Base-by-base conservation (phyloP, 345 rosid genomes). In the Lepidium sativum region DNA sequence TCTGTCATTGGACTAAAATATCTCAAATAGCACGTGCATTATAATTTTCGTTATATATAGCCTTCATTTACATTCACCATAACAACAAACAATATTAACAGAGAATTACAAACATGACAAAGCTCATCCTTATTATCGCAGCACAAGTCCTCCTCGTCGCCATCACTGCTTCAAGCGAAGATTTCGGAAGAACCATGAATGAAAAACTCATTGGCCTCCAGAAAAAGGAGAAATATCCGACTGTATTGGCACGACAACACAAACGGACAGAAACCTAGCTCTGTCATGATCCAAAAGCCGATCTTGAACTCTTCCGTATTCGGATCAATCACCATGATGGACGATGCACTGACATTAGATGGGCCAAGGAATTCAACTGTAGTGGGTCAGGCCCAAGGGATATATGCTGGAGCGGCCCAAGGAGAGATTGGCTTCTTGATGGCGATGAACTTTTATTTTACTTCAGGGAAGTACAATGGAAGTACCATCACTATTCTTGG, bases 201-300 rank as follows among this genome's bases (percentile, higher is more conserved):
- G 25, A 0, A 8, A 16, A 42, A 59, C n/a, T 25, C 21, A 20
- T 20, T 20, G 21, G 14, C 12, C 21, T 27, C 50, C 21, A 40
- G 9, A 29, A 63, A 60, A 57, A 78, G 67, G 81, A 80, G 54
- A 80, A 78, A 70, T 45, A 76, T 82, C 23, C 67, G 52, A 1
- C 1, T 83, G 16, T 80, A 68, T 13, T 83, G 82, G 81, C 84
- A 83, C n/a, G 87, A 80, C 63, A 49, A 70, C 13, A 15, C 60
- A 0, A 41, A 57, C 0, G 84, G 84, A 12, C 65, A 14, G 0
- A 69, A 77, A 12, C 77, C 81, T 0, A 66, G 74, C 5, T 40
- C 71, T 0, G 15, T 79, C 31, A 6, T 12, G 1, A 58, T 79
- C 18, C 77, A 59, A 40, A 63, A 12, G 1, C 43, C 79, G 2